A percentile compares a stretch with the other conserved stretches of the same genome.
Evolutionary conservation across 306 rosid species (phyloP).

Genomic region (barrel medic (Medicago truncatula)): MtrunA17r5.0-ANR NC_053042.1:20020501-20021000

Average conservation of each 20-base stretch:
- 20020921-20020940: background rate
- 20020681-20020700: background rate
- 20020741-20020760: background rate
- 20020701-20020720: background rate
- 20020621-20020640: background rate
- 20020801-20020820: background rate
- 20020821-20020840: background rate
- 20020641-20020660: background rate
- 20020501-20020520: slow-evolving; percentile 12
- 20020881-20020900: background rate
- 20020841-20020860: background rate
- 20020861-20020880: background rate
- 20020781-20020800: background rate
- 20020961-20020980: background rate
- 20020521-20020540: slow-evolving; percentile 6
- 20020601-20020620: background rate
- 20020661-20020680: background rate
- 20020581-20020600: background rate
- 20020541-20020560: slow-evolving; percentile 3
- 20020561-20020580: background rate
- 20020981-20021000: background rate
- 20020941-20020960: background rate
- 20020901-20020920: background rate
- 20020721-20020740: background rate
- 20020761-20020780: background rate